These are phyloP conservation scores for Puccinia polysora DNA, from an alignment of 1,284 basidiomycete genomes.

Conservation along the genomic window DNA sequence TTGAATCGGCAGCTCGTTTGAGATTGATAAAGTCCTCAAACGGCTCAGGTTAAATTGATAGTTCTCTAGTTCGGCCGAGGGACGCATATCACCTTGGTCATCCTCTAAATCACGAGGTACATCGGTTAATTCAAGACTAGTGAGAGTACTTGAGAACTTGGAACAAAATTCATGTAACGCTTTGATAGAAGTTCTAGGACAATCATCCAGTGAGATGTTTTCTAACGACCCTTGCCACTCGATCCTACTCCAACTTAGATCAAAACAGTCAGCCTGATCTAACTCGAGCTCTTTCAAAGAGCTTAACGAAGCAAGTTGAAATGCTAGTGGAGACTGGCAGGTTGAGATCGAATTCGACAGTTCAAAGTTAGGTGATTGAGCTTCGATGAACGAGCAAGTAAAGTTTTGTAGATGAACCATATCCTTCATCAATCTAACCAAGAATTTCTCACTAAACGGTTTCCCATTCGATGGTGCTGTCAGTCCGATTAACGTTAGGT, in stretches of 20 bases:
- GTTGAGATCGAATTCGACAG: too few relatives aligned
- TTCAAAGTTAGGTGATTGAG: too few relatives aligned
- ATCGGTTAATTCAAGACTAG: background rate
- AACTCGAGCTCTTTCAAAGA: background rate
- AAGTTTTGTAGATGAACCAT: too few relatives aligned
- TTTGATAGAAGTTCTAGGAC: too few relatives aligned
- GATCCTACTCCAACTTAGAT: background rate
- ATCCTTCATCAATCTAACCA: too few relatives aligned
- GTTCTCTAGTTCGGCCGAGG: background rate
- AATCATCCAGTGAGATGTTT: background rate
- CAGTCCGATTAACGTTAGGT: background rate
- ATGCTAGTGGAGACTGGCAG: background rate
- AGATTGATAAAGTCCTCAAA: slow-evolving; percentile 1
- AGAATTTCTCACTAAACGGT: background rate
- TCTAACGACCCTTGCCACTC: background rate
- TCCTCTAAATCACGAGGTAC: slow-evolving; percentile 9
- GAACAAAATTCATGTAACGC: too few relatives aligned
- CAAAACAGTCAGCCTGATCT: background rate
- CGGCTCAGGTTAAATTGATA: background rate
- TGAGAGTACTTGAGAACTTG: background rate
- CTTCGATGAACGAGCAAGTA: too few relatives aligned
- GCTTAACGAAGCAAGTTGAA: background rate
- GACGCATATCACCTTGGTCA: background rate
- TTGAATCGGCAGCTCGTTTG: slow-evolving; percentile 7
- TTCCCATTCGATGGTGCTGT: background rate